Evolutionary conservation across 768 basidiomycete genomes (phyloP), one percentile per base, ranked within the genome.

Genomic region (Sarcodon sp.): DNA sequence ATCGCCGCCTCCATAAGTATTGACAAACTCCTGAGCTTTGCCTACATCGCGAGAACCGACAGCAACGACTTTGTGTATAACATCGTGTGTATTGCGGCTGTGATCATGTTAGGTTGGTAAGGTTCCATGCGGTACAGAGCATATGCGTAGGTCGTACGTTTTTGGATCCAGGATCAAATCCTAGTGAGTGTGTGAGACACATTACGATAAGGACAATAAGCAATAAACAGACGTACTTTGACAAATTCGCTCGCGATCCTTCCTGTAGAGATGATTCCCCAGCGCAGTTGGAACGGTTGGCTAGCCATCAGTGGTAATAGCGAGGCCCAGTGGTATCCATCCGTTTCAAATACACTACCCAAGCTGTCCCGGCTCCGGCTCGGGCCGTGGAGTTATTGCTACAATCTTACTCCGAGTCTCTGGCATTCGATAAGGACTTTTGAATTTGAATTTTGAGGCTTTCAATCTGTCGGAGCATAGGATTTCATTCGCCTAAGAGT

Each of bases 251-350:
- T 66, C 7, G 87, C 79, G 50, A 91, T 92, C 15, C 61, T 58
- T 32, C 87, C 87, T 1, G 88, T 89, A 10, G 87, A 86, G 52
- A 94, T 83, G 53, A 92, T 86, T 13, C 90, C 89, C 90, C 89
- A 91, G 48, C 77, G 77, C 47, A 89, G 62, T 13, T 66, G 66
- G 43, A 69, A 64, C 1, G 69, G 66, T 52, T 64, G 62, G 47
- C 45, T 45, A 32, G 57, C 21, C 21, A 27, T 27, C 21, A 27
- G 21, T 27, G 21, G 4, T 27, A 27, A 27, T 27, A 27, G 21
- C 21, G 21, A 27, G 21, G 4, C 21, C 4, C 21, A 27, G 21
- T 27, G 21, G 21, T 27, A 27, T 4, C 21, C 21, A 27, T 2
- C 21, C 3, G 21, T 27, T 27, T 3, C 21, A 27, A 27, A 27